These are phyloP conservation scores for Pythium periplocum DNA, from an alignment of 352 stramenopile species.

Conservation along the genomic window DNA sequence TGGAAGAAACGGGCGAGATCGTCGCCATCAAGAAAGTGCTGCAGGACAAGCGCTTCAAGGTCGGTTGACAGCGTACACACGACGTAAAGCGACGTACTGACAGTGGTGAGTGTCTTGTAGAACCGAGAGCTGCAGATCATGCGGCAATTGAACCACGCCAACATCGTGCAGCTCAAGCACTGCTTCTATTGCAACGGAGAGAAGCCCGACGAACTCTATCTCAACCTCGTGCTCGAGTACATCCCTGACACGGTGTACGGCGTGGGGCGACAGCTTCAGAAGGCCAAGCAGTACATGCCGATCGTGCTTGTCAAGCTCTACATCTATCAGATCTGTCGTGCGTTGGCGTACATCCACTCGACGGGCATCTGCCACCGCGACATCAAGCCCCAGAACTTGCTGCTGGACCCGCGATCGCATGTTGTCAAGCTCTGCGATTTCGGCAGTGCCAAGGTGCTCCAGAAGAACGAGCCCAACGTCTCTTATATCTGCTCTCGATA, in stretches of 20 bases:
- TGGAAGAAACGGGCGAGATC: slow-evolving; percentile 96
- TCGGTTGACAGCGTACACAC: slow-evolving; percentile 11
- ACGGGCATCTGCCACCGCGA: slow-evolving; percentile 98
- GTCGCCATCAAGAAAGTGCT: slow-evolving; percentile 99
- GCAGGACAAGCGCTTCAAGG: slow-evolving; percentile 99
- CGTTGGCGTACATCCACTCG: slow-evolving; percentile 97
- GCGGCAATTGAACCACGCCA: slow-evolving; percentile 96
- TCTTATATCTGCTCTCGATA: slow-evolving; percentile 99
- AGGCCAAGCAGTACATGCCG: slow-evolving; percentile 96
- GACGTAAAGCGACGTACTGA: neutral
- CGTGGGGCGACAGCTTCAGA: slow-evolving; percentile 94
- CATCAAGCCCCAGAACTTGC: slow-evolving; percentile 99
- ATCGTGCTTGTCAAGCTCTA: slow-evolving; percentile 99
- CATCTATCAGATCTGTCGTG: slow-evolving; percentile 98
- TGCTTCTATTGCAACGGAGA: slow-evolving; percentile 98
- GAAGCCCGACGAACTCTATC: slow-evolving; percentile 96
- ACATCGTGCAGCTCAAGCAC: slow-evolving; percentile 99
- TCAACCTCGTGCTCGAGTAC: slow-evolving; percentile 99
- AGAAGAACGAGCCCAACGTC: slow-evolving; percentile 98
- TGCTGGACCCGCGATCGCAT: slow-evolving; percentile 96
- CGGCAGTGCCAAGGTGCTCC: slow-evolving; percentile 93
- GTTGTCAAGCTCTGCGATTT: slow-evolving; percentile 99
- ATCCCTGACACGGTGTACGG: slow-evolving; percentile 99
- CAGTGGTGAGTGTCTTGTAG: slow-evolving; percentile 24
- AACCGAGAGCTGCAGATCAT: slow-evolving; percentile 99